These are phyloP conservation scores for Vicia sativa DNA, from an alignment of 306 rosid genomes.

Conservation along the genomic window DNA sequence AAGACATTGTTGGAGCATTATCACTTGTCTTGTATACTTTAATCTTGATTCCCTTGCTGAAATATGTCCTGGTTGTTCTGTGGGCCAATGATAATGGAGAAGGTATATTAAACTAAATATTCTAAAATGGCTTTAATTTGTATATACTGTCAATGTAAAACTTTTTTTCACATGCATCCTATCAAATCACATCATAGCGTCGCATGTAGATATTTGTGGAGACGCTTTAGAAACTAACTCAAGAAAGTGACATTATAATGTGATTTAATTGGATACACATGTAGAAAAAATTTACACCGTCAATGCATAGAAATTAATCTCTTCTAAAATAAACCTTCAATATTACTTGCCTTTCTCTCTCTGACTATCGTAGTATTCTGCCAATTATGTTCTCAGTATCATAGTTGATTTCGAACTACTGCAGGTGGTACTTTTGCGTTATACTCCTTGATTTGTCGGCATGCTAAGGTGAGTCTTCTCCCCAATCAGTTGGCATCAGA, in stretches of 20 bases:
- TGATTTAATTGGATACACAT: slow-evolving; percentile 2
- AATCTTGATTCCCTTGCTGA: slow-evolving; percentile 87
- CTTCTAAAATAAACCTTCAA: slow-evolving; percentile 23
- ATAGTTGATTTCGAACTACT: slow-evolving; percentile 41
- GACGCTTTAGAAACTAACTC: background rate
- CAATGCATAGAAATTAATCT: background rate
- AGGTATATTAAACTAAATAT: slow-evolving; percentile 57
- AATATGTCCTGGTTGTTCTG: slow-evolving; percentile 86
- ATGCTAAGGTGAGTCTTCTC: slow-evolving; percentile 98
- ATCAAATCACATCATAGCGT: background rate
- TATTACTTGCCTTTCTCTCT: background rate
- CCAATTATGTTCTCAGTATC: slow-evolving; percentile 1
- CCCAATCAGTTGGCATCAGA: slow-evolving; percentile 97
- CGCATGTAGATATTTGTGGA: background rate
- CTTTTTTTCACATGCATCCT: background rate
- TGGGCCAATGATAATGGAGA: slow-evolving; percentile 98
- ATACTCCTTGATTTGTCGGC: slow-evolving; percentile 98
- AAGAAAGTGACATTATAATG: background rate
- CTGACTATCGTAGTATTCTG: slow-evolving; percentile 7
- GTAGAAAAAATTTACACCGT: background rate
- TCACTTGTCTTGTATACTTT: slow-evolving; percentile 91
- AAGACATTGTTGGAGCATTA: slow-evolving; percentile 94
- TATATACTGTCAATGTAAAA: background rate
- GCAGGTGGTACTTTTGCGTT: slow-evolving; percentile 99
- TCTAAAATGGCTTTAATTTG: background rate